phyloP scores from a whole-genome alignment of 2,329 filamentous ascomycete genomes.

The Graphiopsis chlorocephala region DNA sequence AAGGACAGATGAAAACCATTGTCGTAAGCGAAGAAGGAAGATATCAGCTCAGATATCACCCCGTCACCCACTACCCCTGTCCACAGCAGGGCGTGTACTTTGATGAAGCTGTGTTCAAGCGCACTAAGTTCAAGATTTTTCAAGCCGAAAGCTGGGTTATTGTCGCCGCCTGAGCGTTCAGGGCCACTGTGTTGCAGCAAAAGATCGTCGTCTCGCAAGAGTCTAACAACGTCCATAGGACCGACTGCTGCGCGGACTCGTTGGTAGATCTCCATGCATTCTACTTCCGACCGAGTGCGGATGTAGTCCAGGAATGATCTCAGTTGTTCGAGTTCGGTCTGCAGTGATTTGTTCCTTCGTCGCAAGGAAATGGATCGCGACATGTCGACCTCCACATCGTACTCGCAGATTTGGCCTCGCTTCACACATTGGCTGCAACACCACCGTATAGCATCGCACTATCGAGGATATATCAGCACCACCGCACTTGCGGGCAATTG shows the following conservation, averaged over 20 bases:
- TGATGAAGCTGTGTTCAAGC: constrained; percentile 1
- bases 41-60: constrained; percentile 3
- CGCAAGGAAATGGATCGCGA: constrained; percentile 4
- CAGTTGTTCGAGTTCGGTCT: background rate
- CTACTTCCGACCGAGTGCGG: constrained; percentile 1
- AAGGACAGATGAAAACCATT: constrained; percentile 7
- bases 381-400: constrained; percentile 7
- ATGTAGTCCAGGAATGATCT: background rate
- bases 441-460: constrained; percentile 4
- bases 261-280: constrained; percentile 9
- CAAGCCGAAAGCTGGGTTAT: background rate
- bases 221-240: constrained; percentile 2
- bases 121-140: constrained; percentile 1
- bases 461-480: background rate
- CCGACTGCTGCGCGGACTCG: constrained; percentile 3
- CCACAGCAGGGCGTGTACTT: constrained; percentile 1
- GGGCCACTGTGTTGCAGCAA: background rate
- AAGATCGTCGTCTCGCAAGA: background rate
- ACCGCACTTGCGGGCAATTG: background rate
- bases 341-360: constrained; percentile 2
- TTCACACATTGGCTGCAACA: constrained; percentile 5
- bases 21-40: constrained; percentile 9
- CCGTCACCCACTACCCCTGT: background rate
- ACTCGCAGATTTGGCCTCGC: background rate
- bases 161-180: background rate